Evolutionary conservation across 345 rosid genomes (phyloP), one percentile per base, ranked within the genome.

Genomic region (Microthlaspi erraticum): DNA sequence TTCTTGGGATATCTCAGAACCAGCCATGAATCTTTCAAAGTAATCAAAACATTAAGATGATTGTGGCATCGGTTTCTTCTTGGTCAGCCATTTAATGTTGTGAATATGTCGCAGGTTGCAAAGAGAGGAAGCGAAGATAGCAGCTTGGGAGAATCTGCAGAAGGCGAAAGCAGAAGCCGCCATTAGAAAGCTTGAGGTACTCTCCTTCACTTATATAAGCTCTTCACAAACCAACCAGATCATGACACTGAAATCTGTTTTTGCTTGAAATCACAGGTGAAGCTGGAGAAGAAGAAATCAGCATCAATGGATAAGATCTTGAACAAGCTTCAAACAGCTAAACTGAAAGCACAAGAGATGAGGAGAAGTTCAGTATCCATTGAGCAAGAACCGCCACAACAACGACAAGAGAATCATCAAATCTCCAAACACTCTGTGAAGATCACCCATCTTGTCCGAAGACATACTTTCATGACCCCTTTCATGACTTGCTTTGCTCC

Each of bases 91-190:
- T 13, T 13, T 64, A 16, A 65, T 62, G 61, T 23, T 23, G 5
- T 32, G 20, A 13, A 34, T 12, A 14, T 18, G 43, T 56, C 67
- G 81, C 82, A 94, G 99, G 77, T 70, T 82, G 51, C 87, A 83
- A 55, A 83, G 97, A 79, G 93, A 91, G 68, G 99, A 91, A 86
- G 93, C 95, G 17, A 86, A 85, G 83, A 94, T 94, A 66, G 75
- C 81, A 2, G 99, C 99, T 32, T 94, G 99, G 99, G 99, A 94
- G 68, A 94, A 89, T 75, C 68, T 94, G 70, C 99, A 94, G 80
- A 89, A 85, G 77, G 96, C 97, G 38, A 94, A 89, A 83, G 99
- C 97, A n/a, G 96, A 94, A 82, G 97, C 99, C 5, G 90, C 97
- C 45, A 84, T 91, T 18, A 60, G 90, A 66, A 91, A 87, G 76